These are phyloP conservation scores for Eimeria brunetti DNA, from an alignment of 169 alveolate genomes.

Conservation along the genomic window DNA sequence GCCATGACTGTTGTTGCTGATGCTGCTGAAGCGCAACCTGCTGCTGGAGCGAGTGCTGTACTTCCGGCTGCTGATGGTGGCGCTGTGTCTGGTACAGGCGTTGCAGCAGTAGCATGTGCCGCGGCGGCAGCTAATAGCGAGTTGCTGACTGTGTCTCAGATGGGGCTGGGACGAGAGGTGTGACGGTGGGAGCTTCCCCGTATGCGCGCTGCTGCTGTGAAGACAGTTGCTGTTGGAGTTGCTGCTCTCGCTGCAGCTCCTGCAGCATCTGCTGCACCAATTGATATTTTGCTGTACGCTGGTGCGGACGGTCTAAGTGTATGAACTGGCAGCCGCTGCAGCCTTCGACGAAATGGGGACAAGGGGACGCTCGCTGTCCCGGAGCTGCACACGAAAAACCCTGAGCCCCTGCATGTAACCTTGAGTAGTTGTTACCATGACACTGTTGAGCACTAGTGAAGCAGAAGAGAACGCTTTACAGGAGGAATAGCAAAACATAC, in stretches of 20 bases:
- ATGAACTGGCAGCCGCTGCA: conserved; percentile 62
- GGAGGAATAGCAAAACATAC: not conserved
- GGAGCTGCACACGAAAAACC: conserved; percentile 27
- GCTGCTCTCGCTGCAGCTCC: conserved; percentile 24
- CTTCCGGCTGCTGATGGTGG: not conserved
- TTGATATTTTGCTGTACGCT: conserved; percentile 36
- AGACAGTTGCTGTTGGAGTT: not conserved
- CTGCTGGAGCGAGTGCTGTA: not conserved
- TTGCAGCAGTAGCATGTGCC: not conserved
- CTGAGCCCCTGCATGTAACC: not conserved
- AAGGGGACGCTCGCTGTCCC: conserved; percentile 53
- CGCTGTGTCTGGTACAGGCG: not conserved
- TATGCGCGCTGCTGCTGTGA: not conserved
- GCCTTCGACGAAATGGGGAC: conserved; percentile 60
- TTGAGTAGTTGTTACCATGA: not conserved
- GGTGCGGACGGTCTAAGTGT: conserved; percentile 9
- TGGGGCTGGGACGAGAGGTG: not conserved
- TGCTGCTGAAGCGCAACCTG: not conserved
- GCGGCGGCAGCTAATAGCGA: not conserved
- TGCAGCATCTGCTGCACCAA: conserved; percentile 42
- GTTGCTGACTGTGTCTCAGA: conserved; percentile 35
- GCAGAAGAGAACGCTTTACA: not conserved
- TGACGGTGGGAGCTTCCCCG: not conserved
- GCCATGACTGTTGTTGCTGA: not conserved
- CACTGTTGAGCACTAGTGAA: not conserved